A percentile compares a stretch with the other conserved stretches of the same genome.
These are phyloP conservation scores for Diophrys appendiculata DNA, from an alignment of 73 alveolate species.

Conservation along the genomic window DNA sequence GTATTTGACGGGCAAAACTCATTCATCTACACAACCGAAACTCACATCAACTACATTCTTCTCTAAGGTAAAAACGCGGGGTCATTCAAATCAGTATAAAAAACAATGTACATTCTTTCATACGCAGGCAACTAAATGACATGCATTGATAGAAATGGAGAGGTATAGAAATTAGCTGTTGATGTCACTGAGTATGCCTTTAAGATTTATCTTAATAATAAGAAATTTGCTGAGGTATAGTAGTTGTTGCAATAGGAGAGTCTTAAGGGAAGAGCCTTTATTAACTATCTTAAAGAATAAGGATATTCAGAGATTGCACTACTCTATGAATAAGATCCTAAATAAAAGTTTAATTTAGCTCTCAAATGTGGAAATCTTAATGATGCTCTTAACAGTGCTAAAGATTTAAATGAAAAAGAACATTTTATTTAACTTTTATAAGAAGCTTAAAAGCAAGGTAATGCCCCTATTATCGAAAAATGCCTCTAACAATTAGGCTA, in stretches of 20 bases:
- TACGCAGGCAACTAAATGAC: conserved; percentile 15
- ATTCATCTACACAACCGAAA: conserved; percentile 90
- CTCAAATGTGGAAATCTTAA: conserved; percentile 90
- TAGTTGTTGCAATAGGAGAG: conserved; percentile 55
- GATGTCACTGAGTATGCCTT: conserved; percentile 71
- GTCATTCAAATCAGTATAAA: conserved; percentile 66
- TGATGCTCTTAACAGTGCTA: conserved; percentile 88
- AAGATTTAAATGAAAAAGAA: conserved; percentile 77
- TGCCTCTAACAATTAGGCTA: conserved; percentile 82
- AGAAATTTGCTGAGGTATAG: conserved; percentile 63
- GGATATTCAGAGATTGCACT: conserved; percentile 76
- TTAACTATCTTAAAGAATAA: conserved; percentile 66
- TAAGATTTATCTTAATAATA: conserved; percentile 71
- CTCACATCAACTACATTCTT: conserved; percentile 91
- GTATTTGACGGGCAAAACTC: conserved; percentile 94
- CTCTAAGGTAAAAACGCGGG: conserved; percentile 74
- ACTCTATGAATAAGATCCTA: conserved; percentile 54
- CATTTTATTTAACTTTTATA: conserved; percentile 85
- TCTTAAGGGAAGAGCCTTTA: conserved; percentile 69
- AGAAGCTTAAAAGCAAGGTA: conserved; percentile 93
- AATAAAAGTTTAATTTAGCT: conserved; percentile 80
- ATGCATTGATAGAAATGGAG: conserved; percentile 59
- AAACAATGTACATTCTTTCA: conserved; percentile 70
- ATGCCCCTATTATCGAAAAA: conserved; percentile 81
- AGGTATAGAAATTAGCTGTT: conserved; percentile 41